These are phyloP conservation scores for Rhodotorula glutinis DNA, from an alignment of 1,284 basidiomycete species.

Conservation along the genomic window DNA sequence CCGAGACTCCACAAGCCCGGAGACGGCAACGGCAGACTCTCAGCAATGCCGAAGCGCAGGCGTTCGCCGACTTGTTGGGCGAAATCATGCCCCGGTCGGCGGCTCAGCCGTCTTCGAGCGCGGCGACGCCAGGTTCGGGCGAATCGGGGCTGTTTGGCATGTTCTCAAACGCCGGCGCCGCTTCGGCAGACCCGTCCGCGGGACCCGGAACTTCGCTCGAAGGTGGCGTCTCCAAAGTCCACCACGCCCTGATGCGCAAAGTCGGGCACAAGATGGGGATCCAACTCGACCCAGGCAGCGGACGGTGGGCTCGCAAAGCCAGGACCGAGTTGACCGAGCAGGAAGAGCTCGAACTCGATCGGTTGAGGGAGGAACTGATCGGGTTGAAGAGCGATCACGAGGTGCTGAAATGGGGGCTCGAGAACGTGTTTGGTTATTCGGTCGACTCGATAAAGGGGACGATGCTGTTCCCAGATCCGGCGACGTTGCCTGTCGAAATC, in stretches of 20 bases:
- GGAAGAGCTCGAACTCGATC: constrained; percentile 24
- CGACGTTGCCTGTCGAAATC: neutral
- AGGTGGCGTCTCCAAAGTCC: constrained; percentile 1
- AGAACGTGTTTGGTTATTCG: constrained; percentile 21
- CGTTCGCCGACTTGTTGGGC: constrained; percentile 34
- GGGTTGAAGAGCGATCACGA: constrained; percentile 14
- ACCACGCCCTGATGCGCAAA: constrained; percentile 15
- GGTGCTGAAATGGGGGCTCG: constrained; percentile 18
- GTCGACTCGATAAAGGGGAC: neutral
- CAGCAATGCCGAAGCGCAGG: constrained; percentile 22
- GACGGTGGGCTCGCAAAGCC: neutral
- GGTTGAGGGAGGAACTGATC: constrained; percentile 16
- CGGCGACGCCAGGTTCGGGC: too few species aligned
- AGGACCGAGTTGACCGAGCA: constrained; percentile 1
- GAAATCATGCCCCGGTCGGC: constrained; percentile 30
- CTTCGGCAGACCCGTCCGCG: neutral
- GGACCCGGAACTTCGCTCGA: neutral
- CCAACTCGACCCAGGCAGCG: neutral
- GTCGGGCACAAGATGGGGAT: neutral
- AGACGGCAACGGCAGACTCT: constrained; percentile 27
- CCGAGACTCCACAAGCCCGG: neutral
- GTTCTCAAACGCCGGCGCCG: neutral
- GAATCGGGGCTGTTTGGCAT: constrained; percentile 1
- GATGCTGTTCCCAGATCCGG: constrained; percentile 20
- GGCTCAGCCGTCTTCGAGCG: neutral